Percentiles rank a stretch among this genome's conserved stretches.
These are phyloP conservation scores for Cenchrus purpureus DNA, from an alignment of 176 grass and related monocot genomes.

Conservation along the genomic window DNA sequence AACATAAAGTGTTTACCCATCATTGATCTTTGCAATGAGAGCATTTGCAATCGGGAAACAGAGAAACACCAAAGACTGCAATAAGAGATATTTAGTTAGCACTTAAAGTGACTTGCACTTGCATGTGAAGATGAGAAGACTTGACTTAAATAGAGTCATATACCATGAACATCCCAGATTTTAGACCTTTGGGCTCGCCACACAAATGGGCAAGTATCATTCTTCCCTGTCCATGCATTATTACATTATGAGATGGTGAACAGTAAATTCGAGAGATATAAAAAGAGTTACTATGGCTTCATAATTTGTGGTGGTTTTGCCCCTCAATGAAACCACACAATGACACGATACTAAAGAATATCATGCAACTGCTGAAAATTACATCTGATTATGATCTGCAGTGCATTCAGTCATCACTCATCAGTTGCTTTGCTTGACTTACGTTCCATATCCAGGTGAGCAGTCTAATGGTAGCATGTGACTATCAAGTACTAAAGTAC, in stretches of 20 bases:
- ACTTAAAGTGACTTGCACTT: conserved; percentile 14
- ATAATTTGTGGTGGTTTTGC: background rate
- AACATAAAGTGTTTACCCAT: conserved; percentile 62
- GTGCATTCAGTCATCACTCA: background rate
- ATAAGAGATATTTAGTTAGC: conserved; percentile 27
- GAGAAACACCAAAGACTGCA: conserved; percentile 88
- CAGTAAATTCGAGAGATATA: conserved; percentile 17
- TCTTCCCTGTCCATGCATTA: conserved; percentile 73
- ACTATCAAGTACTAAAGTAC: background rate
- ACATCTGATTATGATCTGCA: background rate
- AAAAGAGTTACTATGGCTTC: conserved; percentile 2
- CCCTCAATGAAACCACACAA: background rate
- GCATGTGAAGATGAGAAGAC: conserved; percentile 1
- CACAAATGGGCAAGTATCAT: conserved; percentile 98
- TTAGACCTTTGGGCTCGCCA: conserved; percentile 90
- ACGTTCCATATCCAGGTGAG: conserved; percentile 22
- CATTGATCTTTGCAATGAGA: conserved; percentile 82
- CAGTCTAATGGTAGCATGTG: background rate
- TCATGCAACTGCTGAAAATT: background rate
- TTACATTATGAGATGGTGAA: conserved; percentile 28
- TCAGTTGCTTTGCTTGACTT: background rate
- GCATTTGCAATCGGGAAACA: conserved; percentile 90
- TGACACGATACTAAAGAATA: background rate
- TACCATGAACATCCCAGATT: conserved; percentile 99
- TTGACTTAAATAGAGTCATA: conserved; percentile 22